Percentiles rank a stretch among this genome's conserved stretches.
These are phyloP conservation scores for Carex pumila DNA, from an alignment of 176 grass and related monocot genomes.

Conservation along the genomic window DNA sequence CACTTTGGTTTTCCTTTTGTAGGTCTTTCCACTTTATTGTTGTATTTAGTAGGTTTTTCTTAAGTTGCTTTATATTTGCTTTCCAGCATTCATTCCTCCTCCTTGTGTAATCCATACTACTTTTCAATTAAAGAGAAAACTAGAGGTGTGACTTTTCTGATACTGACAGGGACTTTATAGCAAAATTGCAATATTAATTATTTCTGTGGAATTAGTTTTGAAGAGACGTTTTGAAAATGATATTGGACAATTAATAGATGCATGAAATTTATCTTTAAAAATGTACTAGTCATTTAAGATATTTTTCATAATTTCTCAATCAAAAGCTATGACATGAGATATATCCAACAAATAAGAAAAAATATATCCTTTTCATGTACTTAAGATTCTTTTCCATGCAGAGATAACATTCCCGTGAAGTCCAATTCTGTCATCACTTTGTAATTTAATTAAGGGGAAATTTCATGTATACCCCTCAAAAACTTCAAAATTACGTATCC, in stretches of 20 bases:
- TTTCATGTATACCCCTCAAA: too few relatives aligned
- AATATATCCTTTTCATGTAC: too few relatives aligned
- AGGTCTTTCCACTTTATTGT: neutral
- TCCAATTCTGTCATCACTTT: constrained; percentile 4
- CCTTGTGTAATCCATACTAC: neutral
- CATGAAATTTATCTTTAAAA: too few relatives aligned
- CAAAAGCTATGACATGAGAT: neutral
- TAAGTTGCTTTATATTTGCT: neutral
- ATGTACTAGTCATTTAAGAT: neutral
- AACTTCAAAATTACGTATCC: too few relatives aligned
- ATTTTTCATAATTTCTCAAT: neutral
- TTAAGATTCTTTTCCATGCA: neutral
- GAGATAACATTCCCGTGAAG: neutral
- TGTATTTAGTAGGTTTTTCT: neutral
- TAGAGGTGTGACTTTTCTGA: neutral
- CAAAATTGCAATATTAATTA: neutral
- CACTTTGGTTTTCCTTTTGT: neutral
- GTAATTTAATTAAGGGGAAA: neutral
- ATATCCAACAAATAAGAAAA: neutral
- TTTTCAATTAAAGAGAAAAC: neutral
- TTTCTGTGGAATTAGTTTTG: neutral
- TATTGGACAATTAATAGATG: too few relatives aligned
- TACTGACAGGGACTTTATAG: neutral
- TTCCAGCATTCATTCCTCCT: neutral
- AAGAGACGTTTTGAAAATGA: neutral